Evolutionary conservation across 2,329 filamentous ascomycete species (phyloP), one percentile per base, ranked within the genome.

Genomic region (Paraphaeosphaeria sporulosa): DNA sequence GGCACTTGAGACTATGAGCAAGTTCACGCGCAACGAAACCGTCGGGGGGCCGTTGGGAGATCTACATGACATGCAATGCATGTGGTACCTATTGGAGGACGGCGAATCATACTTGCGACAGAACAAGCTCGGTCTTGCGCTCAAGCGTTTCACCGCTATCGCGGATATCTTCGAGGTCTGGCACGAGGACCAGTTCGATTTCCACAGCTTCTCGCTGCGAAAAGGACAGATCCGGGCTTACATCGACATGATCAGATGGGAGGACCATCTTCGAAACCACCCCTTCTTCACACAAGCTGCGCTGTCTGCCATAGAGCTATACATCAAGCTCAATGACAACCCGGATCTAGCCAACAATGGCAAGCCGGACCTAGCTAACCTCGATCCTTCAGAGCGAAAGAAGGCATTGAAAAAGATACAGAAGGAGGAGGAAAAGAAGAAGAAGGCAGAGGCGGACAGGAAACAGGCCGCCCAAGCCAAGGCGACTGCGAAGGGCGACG

Each of bases 141-240:
- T 99, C 55, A 99, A 99, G 83, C 89, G 96, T 52, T 94, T 97
- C 79, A 92, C 94, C 66, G 85, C 92, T 23, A 87, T 99, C 59
- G 90, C 90, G 76, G 93, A 92, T 79, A 96, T 99, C 66, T 99
- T 99, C 72, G 94, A 98, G 67, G 89, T 93, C 21, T 99, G 95
- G 95, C 91, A 96, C 75, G 96, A 99, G 76, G 95, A 99, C 71
- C 95, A 99, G 74, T 97, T 98, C 71, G 95, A 99, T 77, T 99
- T 99, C 83, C 96, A 99, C 83, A 93, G 89, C 76, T 99, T 99
- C 79, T 97, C 93, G 21, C 83, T 99, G n/a, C 86, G 95, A 21
- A 99, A 98, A 79, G 96, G 96, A 15, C 94, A 97, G 83, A 92
- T 98, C 62, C 86, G 94, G 58, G 92, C 95, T 1, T 99, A 99